Conservation (phyloP, 805 yeast genomes). For the Spathaspora sp. region DNA sequence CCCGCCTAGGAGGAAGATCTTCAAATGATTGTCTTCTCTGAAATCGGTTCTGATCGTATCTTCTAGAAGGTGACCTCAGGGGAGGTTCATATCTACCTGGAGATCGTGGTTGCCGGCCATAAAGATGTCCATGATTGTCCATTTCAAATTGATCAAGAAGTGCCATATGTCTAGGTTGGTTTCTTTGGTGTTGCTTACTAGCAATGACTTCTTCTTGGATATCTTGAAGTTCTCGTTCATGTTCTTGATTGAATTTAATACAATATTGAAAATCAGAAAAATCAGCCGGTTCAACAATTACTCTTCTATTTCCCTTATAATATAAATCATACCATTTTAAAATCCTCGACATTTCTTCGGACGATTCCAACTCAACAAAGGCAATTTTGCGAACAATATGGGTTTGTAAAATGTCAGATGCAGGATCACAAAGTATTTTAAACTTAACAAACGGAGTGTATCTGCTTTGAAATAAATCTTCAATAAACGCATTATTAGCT, state of each 20-base stretch:
- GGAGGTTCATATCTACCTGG: neutral
- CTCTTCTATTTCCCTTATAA: constrained; percentile 40
- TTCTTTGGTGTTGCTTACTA: constrained; percentile 8
- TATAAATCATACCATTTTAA: constrained; percentile 61
- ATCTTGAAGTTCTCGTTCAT: constrained; percentile 25
- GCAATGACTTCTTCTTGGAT: constrained; percentile 26
- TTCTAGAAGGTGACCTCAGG: neutral
- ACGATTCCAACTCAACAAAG: constrained; percentile 53
- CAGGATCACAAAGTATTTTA: constrained; percentile 57
- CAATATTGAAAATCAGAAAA: constrained; percentile 38
- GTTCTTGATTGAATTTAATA: constrained; percentile 35
- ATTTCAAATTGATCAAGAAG: constrained; percentile 8
- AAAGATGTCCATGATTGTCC: neutral
- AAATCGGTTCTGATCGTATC: constrained; percentile 6
- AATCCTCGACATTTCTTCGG: constrained; percentile 53
- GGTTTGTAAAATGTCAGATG: constrained; percentile 32
- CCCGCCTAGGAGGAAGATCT: neutral
- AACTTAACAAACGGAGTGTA: constrained; percentile 55
- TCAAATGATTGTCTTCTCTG: constrained; percentile 1
- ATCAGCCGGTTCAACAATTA: constrained; percentile 36
- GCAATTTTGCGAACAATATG: constrained; percentile 52
- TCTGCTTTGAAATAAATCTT: constrained; percentile 61
- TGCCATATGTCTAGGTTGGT: constrained; percentile 11
- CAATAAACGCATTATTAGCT: constrained; percentile 47
- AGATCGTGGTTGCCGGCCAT: neutral